A percentile compares a stretch with the other conserved stretches of the same genome.
Conservation (phyloP, 139 green algal genomes). For the Chlorella sp. region DNA sequence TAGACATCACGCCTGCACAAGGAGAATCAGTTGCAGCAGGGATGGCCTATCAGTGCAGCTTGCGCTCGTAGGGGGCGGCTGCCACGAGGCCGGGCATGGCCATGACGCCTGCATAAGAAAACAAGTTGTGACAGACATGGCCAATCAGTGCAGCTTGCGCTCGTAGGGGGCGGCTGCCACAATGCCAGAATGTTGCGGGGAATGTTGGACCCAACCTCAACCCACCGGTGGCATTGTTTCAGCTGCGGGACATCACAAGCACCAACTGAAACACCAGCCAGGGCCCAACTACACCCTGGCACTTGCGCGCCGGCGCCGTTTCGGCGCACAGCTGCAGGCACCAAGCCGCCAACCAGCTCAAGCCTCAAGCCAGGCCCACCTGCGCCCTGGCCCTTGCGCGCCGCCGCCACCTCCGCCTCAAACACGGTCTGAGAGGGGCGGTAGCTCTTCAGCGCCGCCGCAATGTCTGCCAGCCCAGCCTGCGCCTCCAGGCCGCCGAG, state of each 20-base stretch:
- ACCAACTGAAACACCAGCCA: too few species aligned
- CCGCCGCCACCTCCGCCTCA: constrained; percentile 73
- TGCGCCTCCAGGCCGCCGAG: constrained; percentile 59
- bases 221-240: too few species aligned
- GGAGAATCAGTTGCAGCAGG: too few species aligned
- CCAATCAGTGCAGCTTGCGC: constrained; percentile 9
- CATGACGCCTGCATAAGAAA: constrained; percentile 5
- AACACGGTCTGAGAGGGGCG: constrained; percentile 89
- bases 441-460: constrained; percentile 71
- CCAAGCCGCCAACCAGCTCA: too few species aligned
- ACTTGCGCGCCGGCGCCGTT: constrained; percentile 56
- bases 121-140: too few species aligned
- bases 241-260: too few species aligned
- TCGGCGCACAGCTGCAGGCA: constrained; percentile 40
- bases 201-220: too few species aligned
- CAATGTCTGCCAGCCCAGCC: constrained; percentile 72
- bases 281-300: constrained; percentile 29
- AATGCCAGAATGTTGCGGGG: constrained; percentile 44
- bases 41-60: too few species aligned
- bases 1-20: constrained; percentile 13
- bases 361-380: not conserved
- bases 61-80: constrained; percentile 39
- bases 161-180: constrained; percentile 44
- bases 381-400: constrained; percentile 43
- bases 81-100: constrained; percentile 49